Evolutionary conservation across 805 yeast genomes (phyloP).

Genomic region (Ogataea methylovora): DNA sequence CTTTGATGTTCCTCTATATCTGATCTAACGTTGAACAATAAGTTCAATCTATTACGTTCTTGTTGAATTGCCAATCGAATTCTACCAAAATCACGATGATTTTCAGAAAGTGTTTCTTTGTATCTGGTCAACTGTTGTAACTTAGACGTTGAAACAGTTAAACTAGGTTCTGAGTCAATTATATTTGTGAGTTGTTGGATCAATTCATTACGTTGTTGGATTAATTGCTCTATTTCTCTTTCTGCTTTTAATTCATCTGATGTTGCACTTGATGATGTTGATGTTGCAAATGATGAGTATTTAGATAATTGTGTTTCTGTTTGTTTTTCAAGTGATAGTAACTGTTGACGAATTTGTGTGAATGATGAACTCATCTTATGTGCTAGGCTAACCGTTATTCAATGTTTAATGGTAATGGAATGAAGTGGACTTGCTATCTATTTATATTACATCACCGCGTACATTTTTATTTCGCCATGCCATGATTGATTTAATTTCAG

Average conservation of each 20-base stretch:
- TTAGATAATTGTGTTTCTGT: constrained; percentile 45
- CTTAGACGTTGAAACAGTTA: constrained; percentile 58
- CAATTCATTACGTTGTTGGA: constrained; percentile 45
- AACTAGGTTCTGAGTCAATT: constrained; percentile 32
- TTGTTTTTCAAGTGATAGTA: constrained; percentile 63
- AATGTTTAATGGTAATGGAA: too few relatives aligned
- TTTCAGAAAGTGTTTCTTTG: constrained; percentile 66
- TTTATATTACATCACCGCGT: too few relatives aligned
- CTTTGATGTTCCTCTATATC: constrained; percentile 67
- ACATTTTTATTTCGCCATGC: too few relatives aligned
- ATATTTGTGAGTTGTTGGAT: constrained; percentile 44
- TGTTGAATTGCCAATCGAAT: constrained; percentile 38
- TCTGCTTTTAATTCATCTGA: constrained; percentile 40
- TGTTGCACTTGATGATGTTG: constrained; percentile 39
- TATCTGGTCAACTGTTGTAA: constrained; percentile 79
- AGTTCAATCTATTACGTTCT: constrained; percentile 69
- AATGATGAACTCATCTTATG: constrained; percentile 34
- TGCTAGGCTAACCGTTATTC: too few relatives aligned
- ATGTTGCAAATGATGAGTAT: constrained; percentile 47
- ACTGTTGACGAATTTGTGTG: constrained; percentile 60
- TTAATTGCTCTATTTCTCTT: constrained; percentile 39
- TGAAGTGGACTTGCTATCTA: too few relatives aligned
- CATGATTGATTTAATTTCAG: too few relatives aligned
- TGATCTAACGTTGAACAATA: constrained; percentile 66
- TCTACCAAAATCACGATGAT: constrained; percentile 52